Percentiles rank a stretch among this genome's conserved stretches.
phyloP scores from a whole-genome alignment of 352 stramenopile genomes.

The Thraustotheca clavata region DNA sequence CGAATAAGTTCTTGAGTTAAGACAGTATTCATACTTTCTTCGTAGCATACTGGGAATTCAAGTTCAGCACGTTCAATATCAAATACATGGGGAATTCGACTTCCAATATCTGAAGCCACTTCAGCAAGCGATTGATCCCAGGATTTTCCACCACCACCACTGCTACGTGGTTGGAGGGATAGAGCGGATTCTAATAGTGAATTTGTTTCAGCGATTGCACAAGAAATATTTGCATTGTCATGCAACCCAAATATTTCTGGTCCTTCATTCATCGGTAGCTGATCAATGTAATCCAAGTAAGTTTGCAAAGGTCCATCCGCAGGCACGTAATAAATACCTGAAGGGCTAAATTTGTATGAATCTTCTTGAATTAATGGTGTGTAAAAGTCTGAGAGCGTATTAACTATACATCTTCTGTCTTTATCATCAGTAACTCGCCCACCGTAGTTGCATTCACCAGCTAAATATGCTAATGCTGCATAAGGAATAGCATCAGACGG shows the following conservation, averaged over 20 bases:
- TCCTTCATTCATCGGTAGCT: slow-evolving; percentile 75
- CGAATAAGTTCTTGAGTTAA: slow-evolving; percentile 86
- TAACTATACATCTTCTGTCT: slow-evolving; percentile 82
- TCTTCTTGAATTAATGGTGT: slow-evolving; percentile 64
- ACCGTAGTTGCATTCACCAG: slow-evolving; percentile 94
- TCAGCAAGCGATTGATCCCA: slow-evolving; percentile 86
- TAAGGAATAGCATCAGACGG: slow-evolving; percentile 72
- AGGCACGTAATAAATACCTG: slow-evolving; percentile 73
- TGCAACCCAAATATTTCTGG: slow-evolving; percentile 82
- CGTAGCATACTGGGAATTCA: slow-evolving; percentile 73
- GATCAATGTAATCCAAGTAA: slow-evolving; percentile 76
- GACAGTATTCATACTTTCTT: slow-evolving; percentile 86
- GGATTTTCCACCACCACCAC: slow-evolving; percentile 69
- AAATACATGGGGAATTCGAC: slow-evolving; percentile 62
- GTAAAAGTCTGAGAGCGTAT: slow-evolving; percentile 82
- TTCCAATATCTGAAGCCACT: slow-evolving; percentile 80
- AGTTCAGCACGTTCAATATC: slow-evolving; percentile 87
- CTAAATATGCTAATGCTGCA: slow-evolving; percentile 86
- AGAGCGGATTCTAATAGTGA: slow-evolving; percentile 83
- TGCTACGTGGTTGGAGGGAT: slow-evolving; percentile 81
- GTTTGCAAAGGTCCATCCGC: slow-evolving; percentile 32
- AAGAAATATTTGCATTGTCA: slow-evolving; percentile 86
- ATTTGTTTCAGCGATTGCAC: slow-evolving; percentile 78
- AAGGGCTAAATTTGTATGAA: slow-evolving; percentile 73
- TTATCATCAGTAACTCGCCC: slow-evolving; percentile 93